These are phyloP conservation scores for Bonia amplexicaulis DNA, from an alignment of 176 grass and related monocot genomes.

Conservation along the genomic window DNA sequence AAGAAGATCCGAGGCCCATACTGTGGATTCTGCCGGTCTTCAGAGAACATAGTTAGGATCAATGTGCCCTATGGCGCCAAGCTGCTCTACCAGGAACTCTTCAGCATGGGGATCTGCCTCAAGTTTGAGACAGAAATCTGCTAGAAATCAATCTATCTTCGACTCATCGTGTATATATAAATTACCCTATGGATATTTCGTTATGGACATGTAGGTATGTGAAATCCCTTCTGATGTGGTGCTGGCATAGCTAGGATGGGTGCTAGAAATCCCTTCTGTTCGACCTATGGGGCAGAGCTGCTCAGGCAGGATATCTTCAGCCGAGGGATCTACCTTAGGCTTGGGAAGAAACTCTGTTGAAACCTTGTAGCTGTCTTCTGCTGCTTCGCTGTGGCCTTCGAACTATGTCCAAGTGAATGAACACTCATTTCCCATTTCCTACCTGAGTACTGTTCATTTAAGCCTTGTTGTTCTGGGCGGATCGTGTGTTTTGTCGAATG, in stretches of 20 bases:
- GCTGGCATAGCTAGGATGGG: constrained; percentile 6
- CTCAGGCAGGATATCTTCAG: not conserved
- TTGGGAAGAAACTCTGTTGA: not conserved
- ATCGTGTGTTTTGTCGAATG: not conserved
- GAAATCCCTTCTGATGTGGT: not conserved
- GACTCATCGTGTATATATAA: constrained; percentile 23
- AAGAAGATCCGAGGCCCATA: constrained; percentile 72
- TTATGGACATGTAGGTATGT: not conserved
- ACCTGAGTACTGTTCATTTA: not conserved
- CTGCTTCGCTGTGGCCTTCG: not conserved
- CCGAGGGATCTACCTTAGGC: not conserved
- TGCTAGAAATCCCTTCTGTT: too few species aligned
- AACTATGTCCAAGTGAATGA: not conserved
- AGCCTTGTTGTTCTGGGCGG: not conserved
- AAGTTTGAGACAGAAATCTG: constrained; percentile 81
- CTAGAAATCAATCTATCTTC: constrained; percentile 24
- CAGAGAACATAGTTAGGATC: constrained; percentile 68
- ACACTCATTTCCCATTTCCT: not conserved
- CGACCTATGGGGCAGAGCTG: not conserved
- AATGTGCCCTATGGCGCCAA: constrained; percentile 82
- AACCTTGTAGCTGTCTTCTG: not conserved
- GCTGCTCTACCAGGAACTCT: constrained; percentile 90
- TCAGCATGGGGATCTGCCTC: constrained; percentile 91
- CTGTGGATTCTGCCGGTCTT: constrained; percentile 64
- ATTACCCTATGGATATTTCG: not conserved